Base-by-base conservation (phyloP, 2,329 filamentous ascomycete species). In the Calonectria naviculata region DNA sequence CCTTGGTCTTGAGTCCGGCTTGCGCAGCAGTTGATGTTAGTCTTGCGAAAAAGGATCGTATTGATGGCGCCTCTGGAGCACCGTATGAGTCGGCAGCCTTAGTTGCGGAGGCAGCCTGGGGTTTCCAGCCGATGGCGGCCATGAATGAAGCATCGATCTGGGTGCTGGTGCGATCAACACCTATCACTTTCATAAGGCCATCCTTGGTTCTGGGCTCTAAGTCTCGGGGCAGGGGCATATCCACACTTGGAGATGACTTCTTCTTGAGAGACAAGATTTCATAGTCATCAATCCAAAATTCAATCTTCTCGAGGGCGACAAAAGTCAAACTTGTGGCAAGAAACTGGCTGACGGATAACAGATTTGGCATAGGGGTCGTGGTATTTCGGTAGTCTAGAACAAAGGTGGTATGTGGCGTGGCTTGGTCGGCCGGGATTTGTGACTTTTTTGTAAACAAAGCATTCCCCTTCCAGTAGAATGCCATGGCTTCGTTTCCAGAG, bases 401-500 rank as follows among this genome's bases (percentile, higher is more conserved):
- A 80, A 99, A 99, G n/a, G 93, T 93, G 2, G 97, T 99, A 77
- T 96, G 90, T 36, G 87, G 86, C 67, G 88, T 93, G 19, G 87
- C 84, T 78, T 95, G 89, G 28, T 90, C 90, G 54, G 90, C 87
- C 1, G 93, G 91, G 9, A 98, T 85, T 75, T 92, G 91, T 26
- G 97, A 88, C 76, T 95, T 94, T 78, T 95, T 93, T 28, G 97
- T 99, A 81, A 98, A 98, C 2, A 99, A 89, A 6, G 95, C 94
- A 82, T 98, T 98, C n/a, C 94, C 95, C 83, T 98, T 98, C 97
- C 97, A 99, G 85, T 98, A 99, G 80, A 99, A 99, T 0, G 96
- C 96, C 94, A 99, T 98, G 42, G 95, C 95, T 83, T 97, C 93
- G 73, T 89, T 90, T 1, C 97, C 97, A 1, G 96, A 98, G 75